phyloP scores from a whole-genome alignment of 139 green algal species.

The Bryopsis sp. region DNA sequence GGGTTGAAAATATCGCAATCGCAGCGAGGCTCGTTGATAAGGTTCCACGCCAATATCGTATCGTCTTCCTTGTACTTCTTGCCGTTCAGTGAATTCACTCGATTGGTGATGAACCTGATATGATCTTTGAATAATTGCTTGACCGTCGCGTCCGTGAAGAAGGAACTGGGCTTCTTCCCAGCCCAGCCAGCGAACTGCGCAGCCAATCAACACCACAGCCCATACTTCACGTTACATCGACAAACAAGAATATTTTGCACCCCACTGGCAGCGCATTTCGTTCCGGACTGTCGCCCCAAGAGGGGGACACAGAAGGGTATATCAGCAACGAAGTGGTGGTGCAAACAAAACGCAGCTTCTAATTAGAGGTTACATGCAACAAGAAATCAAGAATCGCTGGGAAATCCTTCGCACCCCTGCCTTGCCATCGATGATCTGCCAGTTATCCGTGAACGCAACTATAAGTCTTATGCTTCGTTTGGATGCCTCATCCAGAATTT shows the following conservation, averaged over 20 bases:
- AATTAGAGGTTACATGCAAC: no score
- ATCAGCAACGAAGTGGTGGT: no score
- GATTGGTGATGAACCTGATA: conserved; percentile 17
- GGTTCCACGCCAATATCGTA: conserved; percentile 60
- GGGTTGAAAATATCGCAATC: no score
- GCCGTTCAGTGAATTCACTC: conserved; percentile 37
- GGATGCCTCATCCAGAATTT: conserved; percentile 9
- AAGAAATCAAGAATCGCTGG: no score
- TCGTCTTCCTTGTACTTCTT: conserved; percentile 52
- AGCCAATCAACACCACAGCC: no score
- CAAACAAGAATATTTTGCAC: no score
- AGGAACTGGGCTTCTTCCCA: neutral
- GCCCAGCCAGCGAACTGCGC: conserved; percentile 5
- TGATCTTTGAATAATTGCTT: conserved; percentile 26
- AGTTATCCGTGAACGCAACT: conserved; percentile 17
- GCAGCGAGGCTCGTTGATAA: conserved; percentile 18
- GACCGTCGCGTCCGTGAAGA: conserved; percentile 21
- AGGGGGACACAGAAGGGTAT: no score
- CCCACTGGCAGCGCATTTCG: no score
- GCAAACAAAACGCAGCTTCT: no score
- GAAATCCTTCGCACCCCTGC: no score
- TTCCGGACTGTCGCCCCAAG: no score
- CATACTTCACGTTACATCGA: no score
- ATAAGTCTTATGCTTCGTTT: conserved; percentile 12
- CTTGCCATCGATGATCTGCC: neutral